Evolutionary conservation across 371 early-diverging fungal species (phyloP).

Genomic region (Rhizopus sp.): DNA sequence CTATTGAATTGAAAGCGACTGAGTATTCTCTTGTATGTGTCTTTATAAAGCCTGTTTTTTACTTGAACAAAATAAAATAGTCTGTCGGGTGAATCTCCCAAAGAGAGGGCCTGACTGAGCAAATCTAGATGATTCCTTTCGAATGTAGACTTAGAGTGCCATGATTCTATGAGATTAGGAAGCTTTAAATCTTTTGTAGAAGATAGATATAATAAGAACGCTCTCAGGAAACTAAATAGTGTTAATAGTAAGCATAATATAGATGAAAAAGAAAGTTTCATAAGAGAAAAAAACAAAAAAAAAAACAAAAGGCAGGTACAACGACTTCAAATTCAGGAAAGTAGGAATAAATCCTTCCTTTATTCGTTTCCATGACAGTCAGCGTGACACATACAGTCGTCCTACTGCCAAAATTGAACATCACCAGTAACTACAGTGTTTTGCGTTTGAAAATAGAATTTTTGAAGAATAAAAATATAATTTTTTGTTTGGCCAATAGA

Average conservation of each 20-base stretch:
- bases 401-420: too few species aligned
- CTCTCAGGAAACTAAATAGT: constrained; percentile 4
- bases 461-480: too few species aligned
- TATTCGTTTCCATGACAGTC: too few species aligned
- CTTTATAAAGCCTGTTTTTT: constrained; percentile 6
- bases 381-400: too few species aligned
- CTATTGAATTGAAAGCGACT: constrained; percentile 30
- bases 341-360: too few species aligned
- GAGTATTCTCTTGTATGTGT: constrained; percentile 12
- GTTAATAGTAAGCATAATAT: constrained; percentile 8
- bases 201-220: constrained; percentile 9
- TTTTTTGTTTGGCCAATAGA: constrained; percentile 4
- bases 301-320: constrained; percentile 1
- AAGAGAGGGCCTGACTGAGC: constrained; percentile 6
- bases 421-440: too few species aligned
- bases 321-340: neutral
- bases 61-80: constrained; percentile 71
- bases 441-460: too few species aligned
- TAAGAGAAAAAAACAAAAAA: too few species aligned
- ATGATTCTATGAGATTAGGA: constrained; percentile 17
- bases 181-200: constrained; percentile 21
- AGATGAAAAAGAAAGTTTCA: constrained; percentile 11
- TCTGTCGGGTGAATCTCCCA: constrained; percentile 49
- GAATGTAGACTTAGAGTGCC: constrained; percentile 5
- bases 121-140: constrained; percentile 1